Base-by-base conservation (phyloP, 176 grass and related monocot species). In the Avena sativa region DNA sequence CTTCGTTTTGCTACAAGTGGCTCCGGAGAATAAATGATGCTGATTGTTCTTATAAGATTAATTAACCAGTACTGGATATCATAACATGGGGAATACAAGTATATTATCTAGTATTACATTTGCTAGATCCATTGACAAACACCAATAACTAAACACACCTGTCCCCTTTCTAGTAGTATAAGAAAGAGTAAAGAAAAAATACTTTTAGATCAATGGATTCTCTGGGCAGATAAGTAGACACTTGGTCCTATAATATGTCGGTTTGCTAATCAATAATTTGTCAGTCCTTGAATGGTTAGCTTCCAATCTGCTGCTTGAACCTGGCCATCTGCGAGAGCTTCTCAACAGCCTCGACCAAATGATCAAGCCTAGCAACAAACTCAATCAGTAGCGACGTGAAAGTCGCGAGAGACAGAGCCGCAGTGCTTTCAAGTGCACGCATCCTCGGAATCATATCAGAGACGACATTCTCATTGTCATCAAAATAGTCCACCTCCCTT, bases 291-390 rank as follows among this genome's bases (percentile, higher is more conserved):
- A 79, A 79, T 79, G 64, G 74, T 89, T 92, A 92, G 74, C 32
- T 92, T 81, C 74, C 79, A 78, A 32, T 81, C 7, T 90, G 86
- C 82, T 90, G 79, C 69, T 90, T 95, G 86, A 95, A 95, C 84
- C 85, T 88, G 43, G 93, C 86, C 88, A 89, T 81, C 20, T 65
- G 90, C 19, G 95, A 89, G 9, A 97, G 91, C 79, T 83, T 94
- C 81, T 92, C 95, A 55, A 86, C 92, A 6, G 95, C 95, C 67
- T 94, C 95, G 28, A 97, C 95, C 86, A 97, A 88, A 83, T 92
- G 93, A 75, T 95, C 90, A 49, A 95, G 90, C 87, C 93, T 90
- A 34, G 88, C 93, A 75, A 95, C 89, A 77, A 97, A 92, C 70
- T 97, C 92, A 59, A 97, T 94, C 47, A 94, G 81, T 77, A 94